Evolutionary conservation across 139 green algal genomes (phyloP).

Genomic region (Nannochloris sp.): DNA sequence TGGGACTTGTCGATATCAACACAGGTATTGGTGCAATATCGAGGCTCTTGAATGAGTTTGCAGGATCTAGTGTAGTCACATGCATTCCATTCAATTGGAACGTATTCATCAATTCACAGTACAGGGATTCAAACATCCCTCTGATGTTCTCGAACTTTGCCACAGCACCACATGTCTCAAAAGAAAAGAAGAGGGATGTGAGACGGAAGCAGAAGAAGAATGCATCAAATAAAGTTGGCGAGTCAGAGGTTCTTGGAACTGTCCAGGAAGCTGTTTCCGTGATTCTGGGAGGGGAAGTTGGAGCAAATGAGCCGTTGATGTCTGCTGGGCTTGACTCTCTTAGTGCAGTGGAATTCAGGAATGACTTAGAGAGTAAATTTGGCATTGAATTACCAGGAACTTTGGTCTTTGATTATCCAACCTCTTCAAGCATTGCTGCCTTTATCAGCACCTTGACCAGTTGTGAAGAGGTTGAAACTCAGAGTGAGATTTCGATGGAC

Average conservation of each 20-base stretch:
- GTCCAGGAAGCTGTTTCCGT: slow-evolving; percentile 18
- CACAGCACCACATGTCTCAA: not conserved
- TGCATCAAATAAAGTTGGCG: not conserved
- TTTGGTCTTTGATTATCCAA: slow-evolving; percentile 76
- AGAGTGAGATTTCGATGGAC: not conserved
- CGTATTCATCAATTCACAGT: slow-evolving; percentile 25
- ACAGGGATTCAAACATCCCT: not conserved
- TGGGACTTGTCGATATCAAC: slow-evolving; percentile 32
- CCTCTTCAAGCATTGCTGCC: slow-evolving; percentile 29
- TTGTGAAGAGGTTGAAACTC: slow-evolving; percentile 9
- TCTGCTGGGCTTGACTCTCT: slow-evolving; percentile 60
- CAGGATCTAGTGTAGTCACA: slow-evolving; percentile 2
- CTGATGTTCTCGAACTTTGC: slow-evolving; percentile 20
- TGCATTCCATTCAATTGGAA: slow-evolving; percentile 38
- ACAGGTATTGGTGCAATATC: slow-evolving; percentile 23
- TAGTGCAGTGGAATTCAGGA: slow-evolving; percentile 67
- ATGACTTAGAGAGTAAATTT: slow-evolving; percentile 47
- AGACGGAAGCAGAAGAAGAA: not conserved
- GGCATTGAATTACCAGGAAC: slow-evolving; percentile 61
- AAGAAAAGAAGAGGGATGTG: not conserved
- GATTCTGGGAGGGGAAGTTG: slow-evolving; percentile 14
- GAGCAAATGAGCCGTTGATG: slow-evolving; percentile 26
- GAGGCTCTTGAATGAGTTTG: slow-evolving; percentile 7
- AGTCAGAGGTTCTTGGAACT: slow-evolving; percentile 12
- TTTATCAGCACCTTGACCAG: slow-evolving; percentile 18